Conservation (phyloP, 2,329 filamentous ascomycete species). For the Fusarium praegraminearum region DNA sequence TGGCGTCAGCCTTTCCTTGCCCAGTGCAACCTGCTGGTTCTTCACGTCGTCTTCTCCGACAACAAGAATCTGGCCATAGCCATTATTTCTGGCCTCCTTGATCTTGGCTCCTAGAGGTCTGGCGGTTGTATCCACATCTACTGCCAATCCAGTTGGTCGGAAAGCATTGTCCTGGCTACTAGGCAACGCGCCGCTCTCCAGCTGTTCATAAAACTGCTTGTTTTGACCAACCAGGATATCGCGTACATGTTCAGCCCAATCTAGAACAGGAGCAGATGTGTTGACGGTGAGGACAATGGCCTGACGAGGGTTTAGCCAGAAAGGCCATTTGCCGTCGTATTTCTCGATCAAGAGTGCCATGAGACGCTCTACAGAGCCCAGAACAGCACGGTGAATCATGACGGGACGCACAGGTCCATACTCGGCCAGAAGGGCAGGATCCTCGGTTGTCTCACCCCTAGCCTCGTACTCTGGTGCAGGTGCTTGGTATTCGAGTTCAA, state of each 20-base stretch:
- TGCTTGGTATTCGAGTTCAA: constrained; percentile 79
- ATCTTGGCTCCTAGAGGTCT: constrained; percentile 76
- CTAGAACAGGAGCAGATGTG: constrained; percentile 65
- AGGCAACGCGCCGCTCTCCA: constrained; percentile 47
- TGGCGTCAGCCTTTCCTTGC: constrained; percentile 58
- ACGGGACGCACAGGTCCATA: constrained; percentile 76
- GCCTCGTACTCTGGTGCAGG: constrained; percentile 73
- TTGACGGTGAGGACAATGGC: constrained; percentile 80
- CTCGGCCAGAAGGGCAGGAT: constrained; percentile 61
- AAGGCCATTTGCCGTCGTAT: constrained; percentile 83
- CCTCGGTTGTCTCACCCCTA: constrained; percentile 62
- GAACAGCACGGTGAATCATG: constrained; percentile 85
- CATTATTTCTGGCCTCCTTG: constrained; percentile 75
- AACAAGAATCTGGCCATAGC: constrained; percentile 80
- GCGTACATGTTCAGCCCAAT: constrained; percentile 61
- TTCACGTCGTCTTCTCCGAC: constrained; percentile 75
- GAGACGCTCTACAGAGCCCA: constrained; percentile 86
- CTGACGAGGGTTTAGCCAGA: constrained; percentile 88
- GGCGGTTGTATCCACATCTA: constrained; percentile 76
- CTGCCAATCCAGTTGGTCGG: constrained; percentile 70
- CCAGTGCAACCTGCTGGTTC: constrained; percentile 64
- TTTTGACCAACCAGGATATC: constrained; percentile 64
- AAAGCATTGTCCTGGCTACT: constrained; percentile 58
- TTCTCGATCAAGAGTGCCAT: constrained; percentile 89
- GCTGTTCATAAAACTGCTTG: constrained; percentile 50